Evolutionary conservation across 805 yeast species (phyloP).

Genomic region (Metschnikowia hibisci): DNA sequence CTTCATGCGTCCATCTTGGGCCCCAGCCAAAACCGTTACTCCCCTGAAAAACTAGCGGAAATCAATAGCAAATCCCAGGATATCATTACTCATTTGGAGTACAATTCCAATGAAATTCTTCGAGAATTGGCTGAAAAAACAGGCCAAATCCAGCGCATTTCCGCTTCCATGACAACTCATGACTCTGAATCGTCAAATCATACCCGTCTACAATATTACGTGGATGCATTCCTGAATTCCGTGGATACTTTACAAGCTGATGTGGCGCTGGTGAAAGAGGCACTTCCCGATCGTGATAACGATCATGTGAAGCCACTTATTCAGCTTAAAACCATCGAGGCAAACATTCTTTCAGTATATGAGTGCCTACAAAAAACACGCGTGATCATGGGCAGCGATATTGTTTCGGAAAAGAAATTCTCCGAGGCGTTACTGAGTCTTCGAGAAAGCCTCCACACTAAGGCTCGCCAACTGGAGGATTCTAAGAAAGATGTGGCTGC

Average conservation of each 20-base stretch:
- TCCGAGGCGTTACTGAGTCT: conserved; percentile 39
- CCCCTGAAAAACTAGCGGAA: conserved; percentile 33
- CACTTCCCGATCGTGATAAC: conserved; percentile 4
- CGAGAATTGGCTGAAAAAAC: conserved; percentile 50
- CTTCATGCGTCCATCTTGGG: conserved; percentile 43
- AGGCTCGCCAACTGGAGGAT: conserved; percentile 20
- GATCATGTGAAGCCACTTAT: conserved; percentile 34
- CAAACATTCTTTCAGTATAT: conserved; percentile 44
- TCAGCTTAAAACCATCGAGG: conserved; percentile 42
- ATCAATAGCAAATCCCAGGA: conserved; percentile 48
- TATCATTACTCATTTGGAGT: conserved; percentile 57
- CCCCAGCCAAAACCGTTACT: conserved; percentile 20
- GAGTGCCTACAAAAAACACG: conserved; percentile 36
- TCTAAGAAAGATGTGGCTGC: conserved; percentile 32
- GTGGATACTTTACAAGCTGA: conserved; percentile 48
- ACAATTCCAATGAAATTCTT: conserved; percentile 56
- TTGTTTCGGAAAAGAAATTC: conserved; percentile 17
- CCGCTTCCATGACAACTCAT: conserved; percentile 42
- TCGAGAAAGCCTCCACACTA: conserved; percentile 43
- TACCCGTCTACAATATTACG: conserved; percentile 62
- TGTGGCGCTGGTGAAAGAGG: conserved; percentile 8
- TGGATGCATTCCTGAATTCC: conserved; percentile 57
- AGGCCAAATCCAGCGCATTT: conserved; percentile 44
- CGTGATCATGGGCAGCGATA: conserved; percentile 9
- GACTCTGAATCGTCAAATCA: conserved; percentile 25